Percentiles rank a stretch among this genome's conserved stretches.
phyloP scores from a whole-genome alignment of 1,139 yeast genomes.

The Taphrina deformans region DNA sequence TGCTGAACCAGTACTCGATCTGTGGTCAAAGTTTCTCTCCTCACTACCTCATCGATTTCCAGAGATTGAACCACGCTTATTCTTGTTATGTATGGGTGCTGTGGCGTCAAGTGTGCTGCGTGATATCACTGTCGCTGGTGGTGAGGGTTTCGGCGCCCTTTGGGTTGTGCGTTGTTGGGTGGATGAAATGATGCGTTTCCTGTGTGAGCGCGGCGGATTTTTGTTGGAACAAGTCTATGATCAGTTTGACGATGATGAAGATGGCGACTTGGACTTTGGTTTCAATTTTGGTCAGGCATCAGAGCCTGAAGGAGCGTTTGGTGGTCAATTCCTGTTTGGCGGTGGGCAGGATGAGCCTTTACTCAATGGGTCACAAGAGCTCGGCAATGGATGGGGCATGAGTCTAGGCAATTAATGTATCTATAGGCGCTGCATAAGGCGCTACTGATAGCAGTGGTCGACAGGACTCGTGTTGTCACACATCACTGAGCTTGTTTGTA shows the following conservation, averaged over 20 bases:
- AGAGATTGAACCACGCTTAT: slow-evolving; percentile 57
- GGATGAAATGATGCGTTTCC: slow-evolving; percentile 70
- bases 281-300: slow-evolving; percentile 1
- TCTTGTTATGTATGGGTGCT: slow-evolving; percentile 57
- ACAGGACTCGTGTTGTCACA: too few relatives aligned
- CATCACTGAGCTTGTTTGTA: too few relatives aligned
- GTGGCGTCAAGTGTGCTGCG: slow-evolving; percentile 64
- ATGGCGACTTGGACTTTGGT: slow-evolving; percentile 26
- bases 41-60: slow-evolving; percentile 54
- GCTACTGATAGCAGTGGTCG: neutral
- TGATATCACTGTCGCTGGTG: slow-evolving; percentile 61
- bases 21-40: slow-evolving; percentile 50
- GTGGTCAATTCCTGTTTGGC: slow-evolving; percentile 18
- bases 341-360: slow-evolving; percentile 19
- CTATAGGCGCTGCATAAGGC: neutral
- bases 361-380: neutral
- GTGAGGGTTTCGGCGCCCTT: slow-evolving; percentile 71
- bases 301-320: neutral
- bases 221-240: slow-evolving; percentile 41
- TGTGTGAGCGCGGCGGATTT: slow-evolving; percentile 69
- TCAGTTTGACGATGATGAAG: slow-evolving; percentile 33
- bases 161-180: slow-evolving; percentile 78
- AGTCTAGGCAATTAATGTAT: neutral
- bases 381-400: slow-evolving; percentile 17
- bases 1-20: slow-evolving; percentile 40